These are phyloP conservation scores for Cyberlindnera americana DNA, from an alignment of 805 yeast genomes.

Conservation along the genomic window DNA sequence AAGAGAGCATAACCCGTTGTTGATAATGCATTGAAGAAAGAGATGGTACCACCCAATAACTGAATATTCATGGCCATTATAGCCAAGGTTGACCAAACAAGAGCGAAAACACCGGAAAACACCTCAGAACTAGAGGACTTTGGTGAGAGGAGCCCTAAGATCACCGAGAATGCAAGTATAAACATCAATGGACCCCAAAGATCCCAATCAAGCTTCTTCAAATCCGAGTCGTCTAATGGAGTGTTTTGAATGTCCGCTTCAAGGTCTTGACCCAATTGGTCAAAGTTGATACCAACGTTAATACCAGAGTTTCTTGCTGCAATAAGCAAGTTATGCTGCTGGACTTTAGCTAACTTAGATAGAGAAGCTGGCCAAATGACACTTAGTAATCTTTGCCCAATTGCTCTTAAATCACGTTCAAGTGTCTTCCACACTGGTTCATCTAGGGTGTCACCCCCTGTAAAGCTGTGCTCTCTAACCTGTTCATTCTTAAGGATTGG, in stretches of 20 bases:
- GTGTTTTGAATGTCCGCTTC: constrained; percentile 25
- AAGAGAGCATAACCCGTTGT: constrained; percentile 69
- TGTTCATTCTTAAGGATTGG: constrained; percentile 30
- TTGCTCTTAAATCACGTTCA: constrained; percentile 41
- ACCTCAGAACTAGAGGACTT: constrained; percentile 43
- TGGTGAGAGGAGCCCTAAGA: constrained; percentile 33
- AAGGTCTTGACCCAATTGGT: constrained; percentile 27
- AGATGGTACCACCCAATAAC: constrained; percentile 55
- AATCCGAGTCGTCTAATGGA: constrained; percentile 24
- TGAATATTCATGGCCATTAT: constrained; percentile 64
- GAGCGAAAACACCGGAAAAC: constrained; percentile 60
- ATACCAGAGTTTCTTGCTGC: constrained; percentile 30
- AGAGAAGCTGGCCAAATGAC: constrained; percentile 41
- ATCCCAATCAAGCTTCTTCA: constrained; percentile 49
- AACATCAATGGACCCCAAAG: constrained; percentile 72
- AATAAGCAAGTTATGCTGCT: constrained; percentile 28
- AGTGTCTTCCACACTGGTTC: constrained; percentile 63
- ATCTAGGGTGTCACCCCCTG: constrained; percentile 70
- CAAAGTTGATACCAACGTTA: constrained; percentile 29
- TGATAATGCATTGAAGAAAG: constrained; percentile 64
- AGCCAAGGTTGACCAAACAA: constrained; percentile 60
- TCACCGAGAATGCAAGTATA: constrained; percentile 51
- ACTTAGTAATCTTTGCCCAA: constrained; percentile 39
- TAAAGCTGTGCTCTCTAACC: constrained; percentile 27
- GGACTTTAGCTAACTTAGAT: constrained; percentile 28